phyloP scores from a whole-genome alignment of 163 green algal genomes.

The Volvox carteri region DNA sequence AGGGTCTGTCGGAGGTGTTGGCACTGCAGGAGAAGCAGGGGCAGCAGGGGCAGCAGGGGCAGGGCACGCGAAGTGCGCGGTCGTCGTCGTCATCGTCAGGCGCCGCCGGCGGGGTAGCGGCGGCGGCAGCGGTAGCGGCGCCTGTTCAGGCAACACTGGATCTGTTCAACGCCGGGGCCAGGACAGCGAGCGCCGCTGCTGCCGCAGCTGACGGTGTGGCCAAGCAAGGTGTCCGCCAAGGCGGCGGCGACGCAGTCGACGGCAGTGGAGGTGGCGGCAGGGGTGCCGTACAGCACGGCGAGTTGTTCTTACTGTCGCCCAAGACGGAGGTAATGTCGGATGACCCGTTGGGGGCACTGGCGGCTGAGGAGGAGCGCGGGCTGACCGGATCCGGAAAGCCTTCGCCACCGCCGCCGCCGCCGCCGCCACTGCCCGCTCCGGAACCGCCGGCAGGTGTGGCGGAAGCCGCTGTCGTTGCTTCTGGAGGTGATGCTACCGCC shows the following conservation, averaged over 20 bases:
- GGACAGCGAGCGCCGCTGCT: background rate
- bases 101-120: background rate
- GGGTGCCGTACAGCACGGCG: background rate
- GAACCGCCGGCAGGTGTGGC: background rate
- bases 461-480: background rate
- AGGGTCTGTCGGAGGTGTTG: background rate
- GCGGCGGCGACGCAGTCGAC: background rate
- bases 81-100: background rate
- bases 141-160: background rate
- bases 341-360: slow-evolving; percentile 45
- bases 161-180: background rate
- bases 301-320: slow-evolving; percentile 43
- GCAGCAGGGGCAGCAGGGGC: background rate
- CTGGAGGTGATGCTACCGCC: background rate
- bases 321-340: slow-evolving; percentile 22
- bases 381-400: background rate
- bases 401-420: too few species aligned
- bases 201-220: background rate
- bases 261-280: background rate
- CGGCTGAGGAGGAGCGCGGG: background rate
- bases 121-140: background rate
- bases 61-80: background rate
- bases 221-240: too few species aligned
- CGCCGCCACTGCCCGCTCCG: background rate
- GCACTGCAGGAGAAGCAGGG: background rate